Base-by-base conservation (phyloP, 2,329 filamentous ascomycete genomes). In the Beauveria bassiana region DNA sequence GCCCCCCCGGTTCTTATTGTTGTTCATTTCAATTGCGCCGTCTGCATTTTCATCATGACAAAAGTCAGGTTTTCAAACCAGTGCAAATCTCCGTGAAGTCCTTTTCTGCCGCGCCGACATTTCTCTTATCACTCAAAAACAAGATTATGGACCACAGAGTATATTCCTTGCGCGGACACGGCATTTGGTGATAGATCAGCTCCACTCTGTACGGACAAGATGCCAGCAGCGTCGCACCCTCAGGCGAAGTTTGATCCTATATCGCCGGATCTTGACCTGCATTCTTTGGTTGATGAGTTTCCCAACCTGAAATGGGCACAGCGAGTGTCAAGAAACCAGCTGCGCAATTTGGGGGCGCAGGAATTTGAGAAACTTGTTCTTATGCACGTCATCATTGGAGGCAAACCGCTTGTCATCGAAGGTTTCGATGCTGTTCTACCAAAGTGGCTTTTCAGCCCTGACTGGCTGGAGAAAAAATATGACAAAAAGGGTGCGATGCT, bases 201-300 rank as follows among this genome's bases (percentile, higher is more conserved):
- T 59, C 59, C 43, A 54, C 50, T 34, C 16, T 16, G 8, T 3
- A 16, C 40, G 26, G n/a, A 24, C 68, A 81, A 69, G 31, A 96
- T 96, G 92, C 89, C 90, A 60, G 77, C 80, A 18, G 81, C 88
- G 16, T 79, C 88, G 62, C 86, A 93, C 68, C 91, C 91, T 1
- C 88, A 91, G 70, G 91, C 92, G 18, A 91, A 92, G 57, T 98
- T 98, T 73, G 91, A 96, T 73, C 93, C 93, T 1, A 90, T 98
- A 52, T 85, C 92, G 0, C 93, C 93, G 0, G 86, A 93, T 69
- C 85, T 98, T 62, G 88, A 98, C 70, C 79, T 98, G 18, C 78
- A 85, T 45, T 76, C 78, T 1, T 79, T 98, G 1, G 90, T 98
- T 18, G 87, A 95, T 62, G 81, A 82, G 9, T 90, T 88, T 0